Evolutionary conservation across 441 rosid species (phyloP).

Genomic region (Syzygium syzygioides): DNA sequence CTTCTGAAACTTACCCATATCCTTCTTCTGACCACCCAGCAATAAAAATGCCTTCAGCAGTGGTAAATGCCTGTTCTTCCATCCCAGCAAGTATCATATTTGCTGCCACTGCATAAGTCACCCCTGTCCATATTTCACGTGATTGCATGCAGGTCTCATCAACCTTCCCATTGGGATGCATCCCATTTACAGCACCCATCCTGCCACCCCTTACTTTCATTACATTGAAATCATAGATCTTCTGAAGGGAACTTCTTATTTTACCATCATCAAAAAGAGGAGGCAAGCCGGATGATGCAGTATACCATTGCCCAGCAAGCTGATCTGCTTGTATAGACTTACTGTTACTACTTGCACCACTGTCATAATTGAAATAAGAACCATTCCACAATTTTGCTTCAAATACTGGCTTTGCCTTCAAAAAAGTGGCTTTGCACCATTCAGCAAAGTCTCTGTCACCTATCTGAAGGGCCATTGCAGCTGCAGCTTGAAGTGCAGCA

Average conservation of each 20-base stretch:
- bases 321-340: conserved; percentile 99
- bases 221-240: conserved; percentile 7
- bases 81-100: conserved; percentile 5
- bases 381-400: conserved; percentile 93
- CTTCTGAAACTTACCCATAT: conserved; percentile 1
- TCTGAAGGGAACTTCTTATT: conserved; percentile 8
- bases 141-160: conserved; percentile 12
- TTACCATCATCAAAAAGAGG: conserved; percentile 6
- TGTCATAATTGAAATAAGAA: conserved; percentile 85
- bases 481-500: conserved; percentile 94
- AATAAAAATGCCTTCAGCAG: conserved; percentile 3
- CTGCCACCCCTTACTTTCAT: conserved; percentile 10
- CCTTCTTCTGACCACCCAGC: conserved; percentile 11
- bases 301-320: conserved; percentile 67
- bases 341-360: conserved; percentile 86
- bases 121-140: conserved; percentile 10
- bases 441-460: conserved; percentile 92
- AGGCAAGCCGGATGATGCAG: conserved; percentile 7
- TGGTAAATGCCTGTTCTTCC: conserved; percentile 7
- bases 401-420: conserved; percentile 63
- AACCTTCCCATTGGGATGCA: conserved; percentile 4
- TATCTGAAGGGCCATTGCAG: conserved; percentile 83
- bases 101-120: conserved; percentile 7
- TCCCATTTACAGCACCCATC: conserved; percentile 6
- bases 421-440: conserved; percentile 66